Percentiles rank a stretch among this genome's conserved stretches.
Evolutionary conservation across 2,329 filamentous ascomycete genomes (phyloP).

Genomic region (Neofusicoccum kwambonambiense): DNA sequence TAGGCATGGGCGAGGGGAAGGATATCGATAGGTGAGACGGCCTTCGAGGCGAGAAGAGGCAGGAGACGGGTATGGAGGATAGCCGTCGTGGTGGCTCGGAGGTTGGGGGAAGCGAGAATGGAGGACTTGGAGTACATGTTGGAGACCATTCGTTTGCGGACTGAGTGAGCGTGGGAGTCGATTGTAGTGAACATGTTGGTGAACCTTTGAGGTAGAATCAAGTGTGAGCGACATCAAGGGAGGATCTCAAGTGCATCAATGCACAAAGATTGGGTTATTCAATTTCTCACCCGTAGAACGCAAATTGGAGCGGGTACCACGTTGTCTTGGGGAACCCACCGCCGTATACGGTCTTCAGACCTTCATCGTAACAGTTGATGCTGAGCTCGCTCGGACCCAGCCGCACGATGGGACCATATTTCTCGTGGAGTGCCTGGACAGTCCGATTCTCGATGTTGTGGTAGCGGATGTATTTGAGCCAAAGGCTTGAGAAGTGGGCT

Average conservation of each 20-base stretch:
- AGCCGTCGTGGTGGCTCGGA: slow-evolving; percentile 56
- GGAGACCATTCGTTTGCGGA: slow-evolving; percentile 73
- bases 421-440: slow-evolving; percentile 59
- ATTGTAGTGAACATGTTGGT: slow-evolving; percentile 72
- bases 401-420: slow-evolving; percentile 61
- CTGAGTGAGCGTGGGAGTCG: slow-evolving; percentile 62
- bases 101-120: slow-evolving; percentile 60
- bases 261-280: too few relatives aligned
- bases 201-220: slow-evolving; percentile 28
- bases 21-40: slow-evolving; percentile 32
- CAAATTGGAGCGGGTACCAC: neutral
- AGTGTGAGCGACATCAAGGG: too few relatives aligned
- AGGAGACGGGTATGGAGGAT: slow-evolving; percentile 64
- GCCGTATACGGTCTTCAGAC: slow-evolving; percentile 66
- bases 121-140: slow-evolving; percentile 80
- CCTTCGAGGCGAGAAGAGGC: slow-evolving; percentile 47
- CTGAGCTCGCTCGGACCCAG: slow-evolving; percentile 67
- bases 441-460: slow-evolving; percentile 60
- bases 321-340: slow-evolving; percentile 46
- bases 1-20: slow-evolving; percentile 61
- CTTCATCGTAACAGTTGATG: slow-evolving; percentile 64
- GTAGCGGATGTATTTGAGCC: slow-evolving; percentile 67
- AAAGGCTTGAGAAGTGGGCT: slow-evolving; percentile 60
- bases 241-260: neutral
- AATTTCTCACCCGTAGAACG: neutral